These are phyloP conservation scores for Agarophyton chilense DNA, from an alignment of 23 red algal species.

Conservation along the genomic window DNA sequence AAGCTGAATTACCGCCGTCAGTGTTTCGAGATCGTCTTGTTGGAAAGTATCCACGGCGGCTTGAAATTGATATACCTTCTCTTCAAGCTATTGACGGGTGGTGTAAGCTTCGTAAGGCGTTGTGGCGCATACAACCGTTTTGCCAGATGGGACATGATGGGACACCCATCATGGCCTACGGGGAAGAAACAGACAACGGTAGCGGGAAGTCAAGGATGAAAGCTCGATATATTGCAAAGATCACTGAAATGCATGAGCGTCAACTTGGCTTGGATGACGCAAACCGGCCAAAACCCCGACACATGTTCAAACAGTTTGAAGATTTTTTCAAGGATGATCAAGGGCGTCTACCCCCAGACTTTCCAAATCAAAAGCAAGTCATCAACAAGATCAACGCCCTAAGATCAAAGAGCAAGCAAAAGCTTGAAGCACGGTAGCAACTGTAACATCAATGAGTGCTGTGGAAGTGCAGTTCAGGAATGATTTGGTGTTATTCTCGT, in stretches of 20 bases:
- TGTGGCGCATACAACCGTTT: constrained; percentile 30
- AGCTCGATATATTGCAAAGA: constrained; percentile 33
- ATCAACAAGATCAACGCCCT: constrained; percentile 58
- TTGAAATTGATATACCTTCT: not conserved
- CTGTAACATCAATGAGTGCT: not conserved
- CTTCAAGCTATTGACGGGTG: constrained; percentile 12
- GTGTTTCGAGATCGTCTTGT: constrained; percentile 20
- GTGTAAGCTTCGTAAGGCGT: constrained; percentile 23
- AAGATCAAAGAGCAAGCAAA: constrained; percentile 55
- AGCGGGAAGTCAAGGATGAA: constrained; percentile 20
- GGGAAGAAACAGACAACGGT: constrained; percentile 26
- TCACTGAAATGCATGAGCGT: constrained; percentile 50
- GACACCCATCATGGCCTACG: constrained; percentile 15
- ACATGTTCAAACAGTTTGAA: constrained; percentile 62
- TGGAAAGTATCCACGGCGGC: constrained; percentile 16
- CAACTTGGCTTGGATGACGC: constrained; percentile 25
- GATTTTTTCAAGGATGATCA: constrained; percentile 25
- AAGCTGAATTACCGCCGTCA: not conserved
- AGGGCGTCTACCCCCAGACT: constrained; percentile 41
- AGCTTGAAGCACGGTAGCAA: constrained; percentile 1
- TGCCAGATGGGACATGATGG: constrained; percentile 17
- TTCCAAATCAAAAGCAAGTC: constrained; percentile 50
- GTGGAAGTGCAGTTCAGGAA: not conserved
- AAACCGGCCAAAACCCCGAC: constrained; percentile 26
- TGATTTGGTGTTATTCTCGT: no score